phyloP scores from a whole-genome alignment of 1,139 yeast species.

The Suhomyces anneliseae region DNA sequence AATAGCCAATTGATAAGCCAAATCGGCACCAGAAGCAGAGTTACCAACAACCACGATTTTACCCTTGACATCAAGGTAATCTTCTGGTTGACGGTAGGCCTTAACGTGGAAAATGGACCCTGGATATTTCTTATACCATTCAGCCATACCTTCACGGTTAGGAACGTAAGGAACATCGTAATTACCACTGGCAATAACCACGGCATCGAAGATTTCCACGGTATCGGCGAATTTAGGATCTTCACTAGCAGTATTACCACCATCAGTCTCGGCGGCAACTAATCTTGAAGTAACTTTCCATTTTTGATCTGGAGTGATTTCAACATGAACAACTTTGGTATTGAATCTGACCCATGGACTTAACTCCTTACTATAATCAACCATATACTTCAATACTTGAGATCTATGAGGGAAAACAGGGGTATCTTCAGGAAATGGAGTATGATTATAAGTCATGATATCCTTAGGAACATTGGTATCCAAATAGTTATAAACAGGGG shows the following conservation, averaged over 20 bases:
- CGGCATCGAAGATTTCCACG: constrained; percentile 42
- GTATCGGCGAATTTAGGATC: constrained; percentile 10
- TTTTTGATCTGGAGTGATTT: constrained; percentile 27
- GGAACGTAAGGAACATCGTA: constrained; percentile 60
- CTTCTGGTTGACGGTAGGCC: constrained; percentile 52
- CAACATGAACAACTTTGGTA: constrained; percentile 28
- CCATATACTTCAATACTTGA: constrained; percentile 49
- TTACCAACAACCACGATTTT: constrained; percentile 58
- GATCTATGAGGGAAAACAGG: constrained; percentile 51
- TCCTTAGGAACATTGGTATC: constrained; percentile 64
- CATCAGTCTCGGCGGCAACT: constrained; percentile 22
- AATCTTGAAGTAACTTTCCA: constrained; percentile 46
- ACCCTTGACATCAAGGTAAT: constrained; percentile 37
- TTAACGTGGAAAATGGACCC: constrained; percentile 58
- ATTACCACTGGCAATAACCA: constrained; percentile 59
- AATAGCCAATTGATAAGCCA: constrained; percentile 51
- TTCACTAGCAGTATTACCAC: constrained; percentile 9
- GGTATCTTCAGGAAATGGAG: constrained; percentile 41
- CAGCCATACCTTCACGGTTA: constrained; percentile 50
- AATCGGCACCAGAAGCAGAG: constrained; percentile 62
- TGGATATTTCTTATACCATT: constrained; percentile 48
- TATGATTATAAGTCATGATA: constrained; percentile 55
- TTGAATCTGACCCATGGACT: constrained; percentile 32
- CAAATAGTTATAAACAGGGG: constrained; percentile 50
- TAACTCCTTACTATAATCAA: constrained; percentile 40